phyloP scores from a whole-genome alignment of 2,329 filamentous ascomycete genomes.

The Fusarium robinianum region DNA sequence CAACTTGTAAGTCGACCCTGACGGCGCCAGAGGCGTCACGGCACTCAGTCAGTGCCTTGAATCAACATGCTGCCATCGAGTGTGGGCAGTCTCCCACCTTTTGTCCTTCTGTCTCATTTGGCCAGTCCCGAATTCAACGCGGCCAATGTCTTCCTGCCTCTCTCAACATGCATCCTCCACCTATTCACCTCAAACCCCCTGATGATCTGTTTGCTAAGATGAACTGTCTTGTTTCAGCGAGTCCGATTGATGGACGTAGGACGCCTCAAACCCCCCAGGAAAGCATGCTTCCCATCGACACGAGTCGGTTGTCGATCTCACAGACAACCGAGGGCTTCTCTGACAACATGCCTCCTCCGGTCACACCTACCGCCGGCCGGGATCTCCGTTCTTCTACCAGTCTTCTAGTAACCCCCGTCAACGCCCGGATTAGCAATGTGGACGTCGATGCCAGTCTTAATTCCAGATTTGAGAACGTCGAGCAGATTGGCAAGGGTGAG shows the following conservation, averaged over 20 bases:
- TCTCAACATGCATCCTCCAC: conserved; percentile 35
- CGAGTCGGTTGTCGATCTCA: conserved; percentile 82
- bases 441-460: conserved; percentile 73
- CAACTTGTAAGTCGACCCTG: conserved; percentile 52
- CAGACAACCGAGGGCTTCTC: conserved; percentile 51
- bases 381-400: conserved; percentile 56
- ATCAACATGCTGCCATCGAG: conserved; percentile 38
- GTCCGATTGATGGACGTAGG: conserved; percentile 61
- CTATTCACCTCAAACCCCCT: conserved; percentile 35
- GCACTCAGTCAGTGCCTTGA: conserved; percentile 17
- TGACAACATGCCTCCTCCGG: conserved; percentile 59
- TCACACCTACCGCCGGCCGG: conserved; percentile 75
- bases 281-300: conserved; percentile 73
- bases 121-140: conserved; percentile 38
- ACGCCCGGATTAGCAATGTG: conserved; percentile 70
- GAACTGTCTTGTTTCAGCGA: conserved; percentile 57
- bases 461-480: conserved; percentile 78
- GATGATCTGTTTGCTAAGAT: conserved; percentile 58
- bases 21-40: conserved; percentile 14
- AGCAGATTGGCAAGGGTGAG: conserved; percentile 82
- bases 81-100: conserved; percentile 40
- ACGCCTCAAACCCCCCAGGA: conserved; percentile 83
- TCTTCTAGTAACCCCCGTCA: conserved; percentile 68
- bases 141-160: conserved; percentile 44
- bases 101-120: conserved; percentile 47